Evolutionary conservation across 768 basidiomycete species (phyloP).

Genomic region (Termitomyces sp.): DNA sequence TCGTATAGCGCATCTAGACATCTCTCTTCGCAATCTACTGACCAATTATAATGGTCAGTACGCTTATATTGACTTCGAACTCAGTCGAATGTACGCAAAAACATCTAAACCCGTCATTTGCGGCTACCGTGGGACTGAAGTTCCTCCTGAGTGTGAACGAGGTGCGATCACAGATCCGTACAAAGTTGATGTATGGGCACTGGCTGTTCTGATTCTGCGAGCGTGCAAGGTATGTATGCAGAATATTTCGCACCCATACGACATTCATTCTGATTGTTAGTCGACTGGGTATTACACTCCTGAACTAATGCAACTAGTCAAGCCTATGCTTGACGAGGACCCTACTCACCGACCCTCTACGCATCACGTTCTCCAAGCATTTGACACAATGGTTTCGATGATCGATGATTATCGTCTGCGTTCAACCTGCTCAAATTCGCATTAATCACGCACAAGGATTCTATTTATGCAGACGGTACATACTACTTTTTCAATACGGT

Average conservation of each 20-base stretch:
- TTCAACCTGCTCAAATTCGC: constrained; percentile 12
- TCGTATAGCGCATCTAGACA: constrained; percentile 64
- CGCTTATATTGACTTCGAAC: constrained; percentile 72
- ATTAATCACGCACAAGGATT: constrained; percentile 6
- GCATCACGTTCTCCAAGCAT: constrained; percentile 40
- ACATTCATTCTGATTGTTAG: constrained; percentile 26
- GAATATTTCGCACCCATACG: not conserved
- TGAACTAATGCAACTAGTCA: constrained; percentile 49
- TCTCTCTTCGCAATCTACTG: constrained; percentile 63
- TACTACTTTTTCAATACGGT: not conserved
- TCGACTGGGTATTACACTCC: constrained; percentile 52
- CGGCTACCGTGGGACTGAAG: constrained; percentile 52
- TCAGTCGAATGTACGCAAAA: constrained; percentile 49
- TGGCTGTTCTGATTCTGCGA: constrained; percentile 58
- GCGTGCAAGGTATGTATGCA: constrained; percentile 50
- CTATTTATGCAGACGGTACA: not conserved
- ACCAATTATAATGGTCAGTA: constrained; percentile 60
- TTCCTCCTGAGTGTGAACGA: constrained; percentile 64
- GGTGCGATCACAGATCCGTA: constrained; percentile 50
- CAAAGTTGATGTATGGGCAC: constrained; percentile 71
- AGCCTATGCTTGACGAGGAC: constrained; percentile 52
- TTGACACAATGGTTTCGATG: constrained; percentile 41
- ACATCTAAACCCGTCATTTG: constrained; percentile 29
- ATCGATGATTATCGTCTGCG: constrained; percentile 30
- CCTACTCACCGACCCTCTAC: constrained; percentile 50